These are phyloP conservation scores for Trifolium subterraneum DNA, from an alignment of 306 rosid genomes.

Conservation along the genomic window DNA sequence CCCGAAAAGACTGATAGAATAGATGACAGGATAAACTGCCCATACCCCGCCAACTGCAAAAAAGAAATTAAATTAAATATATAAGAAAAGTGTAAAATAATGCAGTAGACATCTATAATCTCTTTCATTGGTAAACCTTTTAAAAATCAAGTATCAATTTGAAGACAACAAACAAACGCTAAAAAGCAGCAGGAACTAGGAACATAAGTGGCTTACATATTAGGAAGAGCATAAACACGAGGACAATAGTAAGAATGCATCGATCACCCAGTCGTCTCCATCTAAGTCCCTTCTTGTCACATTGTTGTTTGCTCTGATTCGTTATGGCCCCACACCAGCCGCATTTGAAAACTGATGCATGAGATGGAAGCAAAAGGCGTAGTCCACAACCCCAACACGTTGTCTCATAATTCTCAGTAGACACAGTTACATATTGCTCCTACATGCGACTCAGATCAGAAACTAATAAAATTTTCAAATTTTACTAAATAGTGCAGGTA, in stretches of 20 bases:
- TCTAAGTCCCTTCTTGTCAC: conserved; percentile 52
- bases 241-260: conserved; percentile 66
- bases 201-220: conserved; percentile 64
- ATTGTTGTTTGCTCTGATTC: conserved; percentile 55
- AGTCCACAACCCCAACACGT: conserved; percentile 98
- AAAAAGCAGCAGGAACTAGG: conserved; percentile 24
- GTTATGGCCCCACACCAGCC: conserved; percentile 99
- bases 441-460: conserved; percentile 63
- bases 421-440: conserved; percentile 61
- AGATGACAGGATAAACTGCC: conserved; percentile 72
- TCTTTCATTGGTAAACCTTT: not conserved
- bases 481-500: conserved; percentile 39
- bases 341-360: conserved; percentile 75
- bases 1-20: conserved; percentile 66
- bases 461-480: conserved; percentile 53
- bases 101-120: not conserved
- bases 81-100: conserved; percentile 28
- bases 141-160: conserved; percentile 19
- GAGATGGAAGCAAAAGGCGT: conserved; percentile 67
- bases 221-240: conserved; percentile 75
- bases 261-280: conserved; percentile 82
- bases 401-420: conserved; percentile 56
- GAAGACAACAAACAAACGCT: not conserved
- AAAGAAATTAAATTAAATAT: conserved; percentile 1
- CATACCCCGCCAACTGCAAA: conserved; percentile 92